These are phyloP conservation scores for Solanum tarijense DNA, from an alignment of 257 asterid species.

Conservation along the genomic window DNA sequence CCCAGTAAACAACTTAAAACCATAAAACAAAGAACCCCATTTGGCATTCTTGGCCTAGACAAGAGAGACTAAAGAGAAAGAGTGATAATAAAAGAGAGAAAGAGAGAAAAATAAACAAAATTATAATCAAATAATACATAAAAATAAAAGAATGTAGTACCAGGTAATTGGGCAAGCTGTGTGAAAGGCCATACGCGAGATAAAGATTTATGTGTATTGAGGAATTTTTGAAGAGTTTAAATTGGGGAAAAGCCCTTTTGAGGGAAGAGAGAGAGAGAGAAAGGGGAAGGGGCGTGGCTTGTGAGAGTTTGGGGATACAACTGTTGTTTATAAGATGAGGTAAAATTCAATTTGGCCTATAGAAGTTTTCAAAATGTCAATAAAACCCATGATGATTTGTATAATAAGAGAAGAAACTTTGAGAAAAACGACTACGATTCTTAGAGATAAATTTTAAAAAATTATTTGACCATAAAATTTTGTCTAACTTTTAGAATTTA, in stretches of 20 bases:
- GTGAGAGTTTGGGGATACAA: conserved; percentile 6
- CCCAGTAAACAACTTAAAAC: conserved; percentile 1
- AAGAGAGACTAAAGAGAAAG: not conserved
- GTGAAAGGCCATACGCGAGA: conserved; percentile 82
- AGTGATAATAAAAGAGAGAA: not conserved
- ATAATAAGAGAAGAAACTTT: not conserved
- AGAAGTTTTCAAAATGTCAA: not conserved
- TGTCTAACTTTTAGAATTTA: not conserved
- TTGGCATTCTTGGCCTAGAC: not conserved
- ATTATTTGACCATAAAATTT: not conserved
- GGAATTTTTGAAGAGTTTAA: conserved; percentile 17
- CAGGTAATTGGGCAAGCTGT: conserved; percentile 99
- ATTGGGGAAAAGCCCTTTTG: conserved; percentile 3
- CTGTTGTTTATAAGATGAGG: not conserved
- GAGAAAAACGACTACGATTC: not conserved
- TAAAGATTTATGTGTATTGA: conserved; percentile 12
- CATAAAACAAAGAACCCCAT: conserved; percentile 8
- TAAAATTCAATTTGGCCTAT: conserved; percentile 2
- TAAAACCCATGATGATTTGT: not conserved
- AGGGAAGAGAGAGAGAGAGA: conserved; percentile 7
- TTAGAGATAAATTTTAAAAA: not conserved
- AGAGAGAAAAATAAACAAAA: not conserved
- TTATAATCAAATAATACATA: not conserved
- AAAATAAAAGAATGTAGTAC: conserved; percentile 26
- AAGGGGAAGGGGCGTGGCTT: not conserved